Conservation (phyloP, 768 basidiomycete genomes). For the Pleurotus sapidus region DNA sequence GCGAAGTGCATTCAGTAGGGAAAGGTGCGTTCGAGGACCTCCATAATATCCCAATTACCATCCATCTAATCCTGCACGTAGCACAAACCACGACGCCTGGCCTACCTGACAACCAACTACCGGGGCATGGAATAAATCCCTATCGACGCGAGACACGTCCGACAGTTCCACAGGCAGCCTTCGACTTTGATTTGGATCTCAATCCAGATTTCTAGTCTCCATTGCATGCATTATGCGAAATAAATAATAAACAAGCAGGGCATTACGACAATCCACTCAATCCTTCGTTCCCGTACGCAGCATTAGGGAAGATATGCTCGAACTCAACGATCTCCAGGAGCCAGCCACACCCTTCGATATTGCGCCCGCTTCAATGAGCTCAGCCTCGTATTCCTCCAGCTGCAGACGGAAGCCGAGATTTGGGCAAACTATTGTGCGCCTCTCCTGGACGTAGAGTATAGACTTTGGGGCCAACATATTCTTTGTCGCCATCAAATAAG, state of each 20-base stretch:
- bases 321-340: too few relatives aligned
- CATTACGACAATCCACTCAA: too few relatives aligned
- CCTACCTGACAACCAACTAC: constrained; percentile 41
- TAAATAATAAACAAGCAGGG: too few relatives aligned
- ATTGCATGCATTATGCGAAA: neutral
- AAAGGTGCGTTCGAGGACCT: constrained; percentile 41
- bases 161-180: constrained; percentile 54
- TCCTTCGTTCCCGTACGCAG: too few relatives aligned
- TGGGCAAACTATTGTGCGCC: constrained; percentile 60
- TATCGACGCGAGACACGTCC: constrained; percentile 70
- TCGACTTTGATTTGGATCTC: constrained; percentile 81
- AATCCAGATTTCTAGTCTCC: constrained; percentile 68
- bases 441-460: constrained; percentile 49
- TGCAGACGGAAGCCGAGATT: constrained; percentile 69
- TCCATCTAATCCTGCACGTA: constrained; percentile 19
- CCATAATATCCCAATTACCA: constrained; percentile 5
- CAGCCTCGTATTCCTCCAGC: constrained; percentile 36
- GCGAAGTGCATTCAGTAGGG: constrained; percentile 81
- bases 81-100: constrained; percentile 66
- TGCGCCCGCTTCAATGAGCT: too few relatives aligned
- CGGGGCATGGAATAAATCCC: constrained; percentile 54
- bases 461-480: constrained; percentile 52
- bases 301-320: too few relatives aligned
- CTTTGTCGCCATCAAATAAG: constrained; percentile 57
- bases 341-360: too few relatives aligned